Conservation (phyloP, 306 rosid species). For the Geum urbanum region DNA sequence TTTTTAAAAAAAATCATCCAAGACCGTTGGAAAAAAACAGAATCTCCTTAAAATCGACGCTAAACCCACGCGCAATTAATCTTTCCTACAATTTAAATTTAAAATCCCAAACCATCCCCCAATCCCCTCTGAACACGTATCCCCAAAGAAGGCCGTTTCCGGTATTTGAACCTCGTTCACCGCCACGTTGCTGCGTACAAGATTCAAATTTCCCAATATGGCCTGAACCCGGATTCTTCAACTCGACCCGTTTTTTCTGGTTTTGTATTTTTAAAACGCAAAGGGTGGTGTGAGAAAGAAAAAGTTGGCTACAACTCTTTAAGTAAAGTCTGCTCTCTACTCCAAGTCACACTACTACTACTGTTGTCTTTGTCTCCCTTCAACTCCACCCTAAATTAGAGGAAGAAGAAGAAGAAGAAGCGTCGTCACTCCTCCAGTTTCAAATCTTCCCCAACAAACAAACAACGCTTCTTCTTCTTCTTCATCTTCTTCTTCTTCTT, state of each 20-base stretch:
- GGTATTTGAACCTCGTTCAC: not conserved
- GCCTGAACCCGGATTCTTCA: not conserved
- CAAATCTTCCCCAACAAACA: not conserved
- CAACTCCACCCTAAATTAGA: conserved; percentile 26
- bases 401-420: not conserved
- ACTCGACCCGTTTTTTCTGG: not conserved
- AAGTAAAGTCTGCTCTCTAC: conserved; percentile 33
- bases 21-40: not conserved
- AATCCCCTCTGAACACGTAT: not conserved
- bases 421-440: not conserved
- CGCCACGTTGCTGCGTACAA: conserved; percentile 50
- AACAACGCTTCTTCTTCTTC: conserved; percentile 10
- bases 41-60: not conserved
- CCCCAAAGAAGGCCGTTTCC: not conserved
- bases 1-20: not conserved
- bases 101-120: not conserved
- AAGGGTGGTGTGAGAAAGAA: conserved; percentile 17
- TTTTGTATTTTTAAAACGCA: conserved; percentile 34
- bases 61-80: not conserved
- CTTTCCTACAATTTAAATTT: not conserved
- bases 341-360: conserved; percentile 12
- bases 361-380: conserved; percentile 23
- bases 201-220: conserved; percentile 32
- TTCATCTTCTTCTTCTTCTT: too few species aligned
- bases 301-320: conserved; percentile 39